Percentiles rank a stretch among this genome's conserved stretches.
These are phyloP conservation scores for Thermoascus crustaceus DNA, from an alignment of 2,329 filamentous ascomycete genomes.

Conservation along the genomic window DNA sequence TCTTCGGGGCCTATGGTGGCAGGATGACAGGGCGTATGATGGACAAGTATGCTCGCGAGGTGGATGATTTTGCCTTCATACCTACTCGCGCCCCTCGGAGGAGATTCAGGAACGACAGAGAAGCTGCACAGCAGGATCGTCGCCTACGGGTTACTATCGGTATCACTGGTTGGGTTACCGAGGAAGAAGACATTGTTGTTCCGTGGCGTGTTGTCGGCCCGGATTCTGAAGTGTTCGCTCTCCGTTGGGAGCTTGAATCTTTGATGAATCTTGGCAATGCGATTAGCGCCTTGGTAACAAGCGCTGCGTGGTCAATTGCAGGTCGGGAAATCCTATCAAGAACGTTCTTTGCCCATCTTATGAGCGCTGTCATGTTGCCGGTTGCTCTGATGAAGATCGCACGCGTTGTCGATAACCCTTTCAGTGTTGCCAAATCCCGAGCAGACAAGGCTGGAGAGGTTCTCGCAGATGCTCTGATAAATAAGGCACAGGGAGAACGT, in stretches of 20 bases:
- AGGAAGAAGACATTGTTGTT: constrained; percentile 61
- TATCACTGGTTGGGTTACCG: constrained; percentile 71
- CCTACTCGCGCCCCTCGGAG: constrained; percentile 54
- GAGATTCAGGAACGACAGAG: constrained; percentile 35
- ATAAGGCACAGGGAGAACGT: constrained; percentile 71
- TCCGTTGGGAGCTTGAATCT: constrained; percentile 75
- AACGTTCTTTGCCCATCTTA: constrained; percentile 60
- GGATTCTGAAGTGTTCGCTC: constrained; percentile 68
- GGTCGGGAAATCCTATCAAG: constrained; percentile 67
- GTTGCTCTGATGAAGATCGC: constrained; percentile 59
- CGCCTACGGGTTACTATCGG: constrained; percentile 75
- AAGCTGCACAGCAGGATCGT: constrained; percentile 46
- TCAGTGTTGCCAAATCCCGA: constrained; percentile 65
- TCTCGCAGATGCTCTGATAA: constrained; percentile 73
- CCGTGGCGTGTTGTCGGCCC: constrained; percentile 72
- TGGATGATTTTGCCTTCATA: constrained; percentile 82
- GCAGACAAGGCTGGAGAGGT: constrained; percentile 74
- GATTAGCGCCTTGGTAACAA: constrained; percentile 68
- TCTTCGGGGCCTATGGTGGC: constrained; percentile 88
- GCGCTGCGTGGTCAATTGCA: constrained; percentile 67
- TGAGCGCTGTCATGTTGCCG: constrained; percentile 60
- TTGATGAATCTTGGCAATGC: constrained; percentile 69
- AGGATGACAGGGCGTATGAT: constrained; percentile 79
- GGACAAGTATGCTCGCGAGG: constrained; percentile 76
- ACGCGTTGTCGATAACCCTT: constrained; percentile 70